phyloP scores from a whole-genome alignment of 352 stramenopile species.

The Plasmopara halstedii region DNA sequence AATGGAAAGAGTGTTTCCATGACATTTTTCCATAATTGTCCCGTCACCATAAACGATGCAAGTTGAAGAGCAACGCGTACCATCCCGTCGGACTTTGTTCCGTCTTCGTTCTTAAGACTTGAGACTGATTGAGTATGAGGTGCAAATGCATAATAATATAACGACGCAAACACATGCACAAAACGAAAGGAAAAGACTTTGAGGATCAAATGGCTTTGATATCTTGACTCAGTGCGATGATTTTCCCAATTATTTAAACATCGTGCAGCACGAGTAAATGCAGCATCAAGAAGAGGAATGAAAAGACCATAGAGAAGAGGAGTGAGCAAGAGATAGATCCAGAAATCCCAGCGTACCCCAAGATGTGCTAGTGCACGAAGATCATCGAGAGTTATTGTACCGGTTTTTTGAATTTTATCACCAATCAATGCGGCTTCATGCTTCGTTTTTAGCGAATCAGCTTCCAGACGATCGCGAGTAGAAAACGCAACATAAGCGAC shows the following conservation, averaged over 20 bases:
- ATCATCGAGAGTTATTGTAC: constrained; percentile 51
- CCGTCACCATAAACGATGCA: constrained; percentile 90
- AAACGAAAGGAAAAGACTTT: constrained; percentile 99
- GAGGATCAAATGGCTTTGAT: constrained; percentile 92
- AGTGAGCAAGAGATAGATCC: constrained; percentile 80
- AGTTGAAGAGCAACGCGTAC: constrained; percentile 89
- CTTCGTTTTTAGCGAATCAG: constrained; percentile 37
- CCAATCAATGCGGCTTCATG: constrained; percentile 33
- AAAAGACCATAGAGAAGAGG: constrained; percentile 81
- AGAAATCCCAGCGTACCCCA: constrained; percentile 71
- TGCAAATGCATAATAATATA: constrained; percentile 95
- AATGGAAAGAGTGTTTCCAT: constrained; percentile 86
- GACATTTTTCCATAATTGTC: constrained; percentile 91
- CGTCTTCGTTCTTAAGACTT: too few relatives aligned
- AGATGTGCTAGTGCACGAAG: constrained; percentile 42
- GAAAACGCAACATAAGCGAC: constrained; percentile 67
- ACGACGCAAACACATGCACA: constrained; percentile 92
- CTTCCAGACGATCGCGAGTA: constrained; percentile 68
- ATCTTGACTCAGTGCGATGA: constrained; percentile 77
- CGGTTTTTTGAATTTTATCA: constrained; percentile 41
- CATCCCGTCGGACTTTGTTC: constrained; percentile 38
- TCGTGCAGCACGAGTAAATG: constrained; percentile 82
- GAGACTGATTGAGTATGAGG: constrained; percentile 2
- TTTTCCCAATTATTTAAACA: constrained; percentile 93
- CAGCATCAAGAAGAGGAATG: constrained; percentile 68